Evolutionary conservation across 306 rosid species (phyloP).

Genomic region (Corylus americana): DNA sequence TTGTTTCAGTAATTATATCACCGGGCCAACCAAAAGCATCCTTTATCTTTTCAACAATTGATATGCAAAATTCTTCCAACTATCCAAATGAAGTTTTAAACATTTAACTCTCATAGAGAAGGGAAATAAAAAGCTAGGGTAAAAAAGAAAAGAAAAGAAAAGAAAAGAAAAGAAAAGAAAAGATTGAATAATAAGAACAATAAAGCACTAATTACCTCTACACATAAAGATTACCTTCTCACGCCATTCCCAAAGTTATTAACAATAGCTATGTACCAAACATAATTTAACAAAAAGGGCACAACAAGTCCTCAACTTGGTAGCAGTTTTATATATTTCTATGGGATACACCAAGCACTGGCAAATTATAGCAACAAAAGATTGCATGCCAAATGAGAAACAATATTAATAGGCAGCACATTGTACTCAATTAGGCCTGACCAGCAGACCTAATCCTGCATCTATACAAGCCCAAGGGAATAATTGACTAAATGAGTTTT

Average conservation of each 20-base stretch:
- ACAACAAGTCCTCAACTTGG: not conserved
- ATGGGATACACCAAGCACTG: not conserved
- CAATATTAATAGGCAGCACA: not conserved
- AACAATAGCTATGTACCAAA: not conserved
- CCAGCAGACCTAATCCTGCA: no score
- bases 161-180: constrained; percentile 3
- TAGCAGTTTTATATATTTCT: not conserved
- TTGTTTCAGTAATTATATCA: constrained; percentile 55
- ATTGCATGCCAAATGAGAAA: not conserved
- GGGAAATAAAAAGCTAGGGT: not conserved
- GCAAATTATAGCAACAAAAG: not conserved
- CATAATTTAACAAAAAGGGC: not conserved
- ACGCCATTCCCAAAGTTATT: not conserved
- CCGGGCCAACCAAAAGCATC: constrained; percentile 70
- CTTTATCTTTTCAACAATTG: constrained; percentile 59
- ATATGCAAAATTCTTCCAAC: constrained; percentile 66
- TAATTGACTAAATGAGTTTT: not conserved
- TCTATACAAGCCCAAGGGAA: not conserved
- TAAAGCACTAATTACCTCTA: not conserved
- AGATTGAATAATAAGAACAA: not conserved
- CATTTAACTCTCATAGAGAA: constrained; percentile 28
- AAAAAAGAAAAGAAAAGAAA: constrained; percentile 6
- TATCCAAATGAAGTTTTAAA: constrained; percentile 34
- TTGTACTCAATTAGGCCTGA: no score
- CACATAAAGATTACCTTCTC: not conserved